Percentiles rank a stretch among this genome's conserved stretches.
phyloP scores from a whole-genome alignment of 1,139 yeast genomes.

The Zygosaccharomyces sapae region DNA sequence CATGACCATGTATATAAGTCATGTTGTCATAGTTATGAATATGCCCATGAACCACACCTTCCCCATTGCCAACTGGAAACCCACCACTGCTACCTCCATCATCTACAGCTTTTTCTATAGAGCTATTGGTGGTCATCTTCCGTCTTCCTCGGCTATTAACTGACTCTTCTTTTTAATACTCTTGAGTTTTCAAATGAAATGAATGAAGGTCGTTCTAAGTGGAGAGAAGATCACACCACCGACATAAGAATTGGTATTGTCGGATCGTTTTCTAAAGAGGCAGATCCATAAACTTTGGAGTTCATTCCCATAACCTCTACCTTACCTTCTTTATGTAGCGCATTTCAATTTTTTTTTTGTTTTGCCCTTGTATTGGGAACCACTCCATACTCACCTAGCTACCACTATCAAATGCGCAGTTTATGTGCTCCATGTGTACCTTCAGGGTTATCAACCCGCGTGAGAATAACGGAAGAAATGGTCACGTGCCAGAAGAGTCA shows the following conservation, averaged over 20 bases:
- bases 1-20: constrained; percentile 67
- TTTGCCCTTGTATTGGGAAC: not conserved
- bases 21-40: constrained; percentile 61
- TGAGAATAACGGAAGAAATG: not conserved
- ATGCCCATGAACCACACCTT: constrained; percentile 65
- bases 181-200: not conserved
- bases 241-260: not conserved
- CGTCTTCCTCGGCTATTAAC: not conserved
- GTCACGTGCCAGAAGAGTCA: not conserved
- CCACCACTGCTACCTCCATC: constrained; percentile 1
- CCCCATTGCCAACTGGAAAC: constrained; percentile 7
- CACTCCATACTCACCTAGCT: constrained; percentile 1
- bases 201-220: not conserved
- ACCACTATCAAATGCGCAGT: not conserved
- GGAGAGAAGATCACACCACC: not conserved
- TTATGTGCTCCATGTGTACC: not conserved
- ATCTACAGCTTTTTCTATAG: not conserved
- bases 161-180: not conserved
- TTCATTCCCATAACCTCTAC: not conserved
- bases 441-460: constrained; percentile 3
- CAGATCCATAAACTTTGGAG: not conserved
- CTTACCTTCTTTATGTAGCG: constrained; percentile 1
- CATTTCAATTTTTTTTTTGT: constrained; percentile 1
- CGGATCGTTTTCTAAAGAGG: not conserved
- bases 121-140: constrained; percentile 4